Percentiles rank a stretch among this genome's conserved stretches.
phyloP scores from a whole-genome alignment of 2,329 filamentous ascomycete genomes.

The Arthrobotrys conoides region DNA sequence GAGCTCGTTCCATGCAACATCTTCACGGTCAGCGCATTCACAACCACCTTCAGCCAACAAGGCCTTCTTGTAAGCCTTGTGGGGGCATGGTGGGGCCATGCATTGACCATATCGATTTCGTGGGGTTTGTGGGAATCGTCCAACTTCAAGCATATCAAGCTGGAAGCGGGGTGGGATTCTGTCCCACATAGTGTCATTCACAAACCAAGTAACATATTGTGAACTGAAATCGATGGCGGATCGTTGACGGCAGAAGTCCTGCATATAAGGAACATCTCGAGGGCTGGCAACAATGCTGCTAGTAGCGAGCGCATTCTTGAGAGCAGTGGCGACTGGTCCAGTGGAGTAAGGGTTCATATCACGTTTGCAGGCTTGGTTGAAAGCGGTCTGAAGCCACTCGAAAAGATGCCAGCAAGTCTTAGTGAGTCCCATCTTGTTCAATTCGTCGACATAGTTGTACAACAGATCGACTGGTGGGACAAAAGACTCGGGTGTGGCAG shows the following conservation, averaged over 20 bases:
- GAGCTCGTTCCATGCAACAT: conserved; percentile 51
- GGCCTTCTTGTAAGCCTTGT: conserved; percentile 40
- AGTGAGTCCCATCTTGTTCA: conserved; percentile 56
- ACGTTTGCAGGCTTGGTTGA: conserved; percentile 58
- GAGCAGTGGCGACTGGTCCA: conserved; percentile 55
- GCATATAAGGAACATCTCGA: conserved; percentile 57
- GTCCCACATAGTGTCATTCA: conserved; percentile 58
- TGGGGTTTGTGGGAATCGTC: conserved; percentile 56
- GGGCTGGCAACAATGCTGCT: conserved; percentile 57
- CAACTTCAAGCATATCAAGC: conserved; percentile 58
- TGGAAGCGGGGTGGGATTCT: conserved; percentile 58
- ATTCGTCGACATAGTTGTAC: conserved; percentile 59
- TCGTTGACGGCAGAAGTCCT: conserved; percentile 50
- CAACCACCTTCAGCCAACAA: conserved; percentile 58
- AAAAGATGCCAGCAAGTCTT: conserved; percentile 61
- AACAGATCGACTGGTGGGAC: conserved; percentile 54
- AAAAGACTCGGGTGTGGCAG: conserved; percentile 53
- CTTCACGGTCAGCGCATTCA: conserved; percentile 59
- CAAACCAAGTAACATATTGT: conserved; percentile 54
- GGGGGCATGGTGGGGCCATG: conserved; percentile 40
- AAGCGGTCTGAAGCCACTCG: conserved; percentile 60
- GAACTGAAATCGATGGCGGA: conserved; percentile 52
- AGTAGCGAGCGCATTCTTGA: conserved; percentile 57
- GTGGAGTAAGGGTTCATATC: conserved; percentile 61
- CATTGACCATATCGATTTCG: conserved; percentile 57